Percentiles rank a stretch among this genome's conserved stretches.
These are phyloP conservation scores for Trichoderma virens DNA, from an alignment of 495 filamentous ascomycete genomes.

Conservation along the genomic window DNA sequence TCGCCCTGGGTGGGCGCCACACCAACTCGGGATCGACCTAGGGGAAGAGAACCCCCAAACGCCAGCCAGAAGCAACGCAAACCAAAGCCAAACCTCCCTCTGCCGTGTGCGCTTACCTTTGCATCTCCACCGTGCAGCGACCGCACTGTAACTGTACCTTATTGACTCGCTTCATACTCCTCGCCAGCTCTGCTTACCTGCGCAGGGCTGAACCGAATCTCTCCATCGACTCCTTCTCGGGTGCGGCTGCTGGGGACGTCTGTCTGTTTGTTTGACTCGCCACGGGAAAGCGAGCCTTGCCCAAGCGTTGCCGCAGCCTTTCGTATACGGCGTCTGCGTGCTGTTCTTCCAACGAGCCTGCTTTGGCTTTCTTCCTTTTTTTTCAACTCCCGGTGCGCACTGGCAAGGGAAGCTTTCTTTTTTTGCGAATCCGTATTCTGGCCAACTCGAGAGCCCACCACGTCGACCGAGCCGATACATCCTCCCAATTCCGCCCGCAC, in stretches of 20 bases:
- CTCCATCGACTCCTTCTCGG: not conserved
- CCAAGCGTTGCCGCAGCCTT: not conserved
- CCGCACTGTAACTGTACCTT: not conserved
- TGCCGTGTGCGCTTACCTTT: slow-evolving; percentile 4
- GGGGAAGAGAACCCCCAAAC: not conserved
- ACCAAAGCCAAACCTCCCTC: slow-evolving; percentile 4
- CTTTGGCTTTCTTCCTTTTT: not conserved
- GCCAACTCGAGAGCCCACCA: not conserved
- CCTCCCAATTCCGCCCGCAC: not conserved
- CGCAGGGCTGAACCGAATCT: not conserved
- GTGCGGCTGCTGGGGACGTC: not conserved
- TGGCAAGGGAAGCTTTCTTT: not conserved
- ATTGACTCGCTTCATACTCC: not conserved
- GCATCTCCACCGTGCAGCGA: not conserved
- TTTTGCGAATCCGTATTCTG: not conserved
- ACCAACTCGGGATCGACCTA: too few species aligned
- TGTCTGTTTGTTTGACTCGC: not conserved
- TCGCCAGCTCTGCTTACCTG: not conserved
- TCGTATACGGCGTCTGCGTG: not conserved
- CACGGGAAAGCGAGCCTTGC: not conserved
- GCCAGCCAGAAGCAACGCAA: too few species aligned
- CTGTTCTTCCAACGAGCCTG: not conserved
- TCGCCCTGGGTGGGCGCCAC: too few species aligned
- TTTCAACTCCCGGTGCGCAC: not conserved
- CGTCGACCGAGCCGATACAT: not conserved